A percentile compares a stretch with the other conserved stretches of the same genome.
Evolutionary conservation across 345 rosid genomes (phyloP).

Genomic region (Gossypium herbaceum): DNA sequence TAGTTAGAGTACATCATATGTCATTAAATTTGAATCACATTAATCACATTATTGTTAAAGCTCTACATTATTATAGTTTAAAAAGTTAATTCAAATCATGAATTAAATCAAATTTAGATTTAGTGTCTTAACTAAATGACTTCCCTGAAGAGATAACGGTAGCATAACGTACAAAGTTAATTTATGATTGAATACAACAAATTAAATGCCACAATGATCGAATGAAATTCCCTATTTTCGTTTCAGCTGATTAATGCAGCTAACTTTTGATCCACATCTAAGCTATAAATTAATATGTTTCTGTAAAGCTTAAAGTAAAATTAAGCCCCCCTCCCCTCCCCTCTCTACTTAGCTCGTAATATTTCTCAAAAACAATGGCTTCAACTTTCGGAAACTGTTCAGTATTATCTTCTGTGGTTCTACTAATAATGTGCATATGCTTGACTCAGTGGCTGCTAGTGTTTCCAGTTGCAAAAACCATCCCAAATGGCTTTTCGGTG

Average conservation of each 20-base stretch:
- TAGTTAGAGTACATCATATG: rapidly evolving
- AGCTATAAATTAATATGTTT: not conserved
- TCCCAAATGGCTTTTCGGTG: slow-evolving; percentile 22
- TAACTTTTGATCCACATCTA: not conserved
- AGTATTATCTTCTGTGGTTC: not conserved
- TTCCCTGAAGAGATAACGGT: not conserved
- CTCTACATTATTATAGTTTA: no score
- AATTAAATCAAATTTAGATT: not conserved
- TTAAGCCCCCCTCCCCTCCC: not conserved
- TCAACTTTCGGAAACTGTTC: not conserved
- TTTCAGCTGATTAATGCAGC: not conserved
- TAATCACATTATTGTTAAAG: rapidly evolving
- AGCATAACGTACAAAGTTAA: not conserved
- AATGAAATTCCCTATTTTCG: slow-evolving; percentile 1
- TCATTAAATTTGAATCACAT: no score
- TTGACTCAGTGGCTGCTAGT: not conserved
- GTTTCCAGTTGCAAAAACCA: not conserved
- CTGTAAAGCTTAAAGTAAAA: not conserved
- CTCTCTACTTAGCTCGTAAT: not conserved
- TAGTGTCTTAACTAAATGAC: not conserved
- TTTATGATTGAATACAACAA: not conserved
- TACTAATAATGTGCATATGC: not conserved
- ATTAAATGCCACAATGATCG: not conserved
- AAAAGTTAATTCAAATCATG: not conserved
- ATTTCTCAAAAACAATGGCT: not conserved